Evolutionary conservation across 345 rosid species (phyloP), one percentile per base, ranked within the genome.

Genomic region (Crucihimalaya himalaica): DNA sequence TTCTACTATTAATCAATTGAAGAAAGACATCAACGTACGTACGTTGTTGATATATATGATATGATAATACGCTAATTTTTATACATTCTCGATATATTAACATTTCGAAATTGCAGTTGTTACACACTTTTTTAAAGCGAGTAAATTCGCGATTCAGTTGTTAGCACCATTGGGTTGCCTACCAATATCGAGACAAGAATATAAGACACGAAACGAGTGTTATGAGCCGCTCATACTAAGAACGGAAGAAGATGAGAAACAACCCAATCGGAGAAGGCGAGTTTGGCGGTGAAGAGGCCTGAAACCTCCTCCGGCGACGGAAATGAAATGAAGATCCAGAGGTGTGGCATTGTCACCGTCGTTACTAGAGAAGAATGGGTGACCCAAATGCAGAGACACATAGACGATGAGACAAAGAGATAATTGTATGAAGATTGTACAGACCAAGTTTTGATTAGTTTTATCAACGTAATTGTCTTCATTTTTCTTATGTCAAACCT

Each of bases 261-360:
- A 66, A 27, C 88, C 98, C 90, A 80, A 77, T 73, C 79, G 89
- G 77, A 92, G 91, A 73, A 92, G 87, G 66, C 28, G 86, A 63
- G 67, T 78, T 74, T 88, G 96, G 0, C 60, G 77, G 39, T 73
- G 53, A 47, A 74, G 59, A 25, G 85, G 53, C 59, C 93, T 82
- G 68, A 60, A 81, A 53, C 94, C 92, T 16, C 96, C 89, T 13
- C 96, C 89, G 32, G 84, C 29, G 37, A 89, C 95, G 48, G 87
- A 87, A 42, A 92, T 73, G 63, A 92, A 89, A 72, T 81, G 81
- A 66, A 84, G 74, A 53, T 85, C 83, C 66, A 65, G 50, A 70
- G 42, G 74, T 70, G 76, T 63, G 58, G 77, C 32, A 29, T 51
- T 71, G 75, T 75, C 74, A 47, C 43, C 55, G 52, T 74, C 51